Conservation (phyloP, 371 early-diverging fungal species). For the Rhizopus delemar region DNA sequence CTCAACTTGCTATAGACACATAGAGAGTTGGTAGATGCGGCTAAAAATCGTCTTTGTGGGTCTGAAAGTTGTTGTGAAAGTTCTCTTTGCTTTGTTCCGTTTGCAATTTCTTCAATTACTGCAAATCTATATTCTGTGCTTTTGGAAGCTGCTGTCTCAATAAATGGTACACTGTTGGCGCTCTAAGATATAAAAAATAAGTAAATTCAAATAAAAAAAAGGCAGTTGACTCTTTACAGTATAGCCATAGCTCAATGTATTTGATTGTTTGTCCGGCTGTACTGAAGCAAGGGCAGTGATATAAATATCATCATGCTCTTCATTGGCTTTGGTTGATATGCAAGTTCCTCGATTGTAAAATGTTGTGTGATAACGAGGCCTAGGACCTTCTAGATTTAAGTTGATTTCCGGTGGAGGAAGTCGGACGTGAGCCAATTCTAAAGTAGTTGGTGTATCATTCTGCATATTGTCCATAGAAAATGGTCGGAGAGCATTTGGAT, state of each 20-base stretch:
- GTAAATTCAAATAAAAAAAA: neutral
- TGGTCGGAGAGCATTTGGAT: slow-evolving; percentile 24
- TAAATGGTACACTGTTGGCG: neutral
- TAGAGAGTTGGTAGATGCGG: slow-evolving; percentile 71
- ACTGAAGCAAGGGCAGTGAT: slow-evolving; percentile 61
- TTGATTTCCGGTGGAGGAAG: slow-evolving; percentile 50
- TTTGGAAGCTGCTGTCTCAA: slow-evolving; percentile 16
- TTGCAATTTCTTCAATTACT: slow-evolving; percentile 48
- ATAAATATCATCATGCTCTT: slow-evolving; percentile 60
- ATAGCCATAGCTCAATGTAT: neutral
- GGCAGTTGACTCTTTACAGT: neutral
- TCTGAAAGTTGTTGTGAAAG: slow-evolving; percentile 60
- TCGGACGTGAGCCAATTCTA: slow-evolving; percentile 74
- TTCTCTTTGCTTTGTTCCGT: slow-evolving; percentile 64
- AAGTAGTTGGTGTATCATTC: slow-evolving; percentile 39
- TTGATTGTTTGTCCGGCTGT: slow-evolving; percentile 13
- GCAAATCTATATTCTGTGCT: neutral
- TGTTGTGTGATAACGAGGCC: neutral
- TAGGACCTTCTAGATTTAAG: neutral
- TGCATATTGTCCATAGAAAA: slow-evolving; percentile 4
- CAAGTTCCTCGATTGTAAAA: slow-evolving; percentile 25
- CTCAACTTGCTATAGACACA: slow-evolving; percentile 65
- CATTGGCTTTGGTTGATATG: slow-evolving; percentile 11
- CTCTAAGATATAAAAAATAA: neutral
- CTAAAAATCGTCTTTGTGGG: slow-evolving; percentile 68